Evolutionary conservation across 2,329 filamentous ascomycete genomes (phyloP), one percentile per base, ranked within the genome.

Genomic region (Zarea fungicola): DNA sequence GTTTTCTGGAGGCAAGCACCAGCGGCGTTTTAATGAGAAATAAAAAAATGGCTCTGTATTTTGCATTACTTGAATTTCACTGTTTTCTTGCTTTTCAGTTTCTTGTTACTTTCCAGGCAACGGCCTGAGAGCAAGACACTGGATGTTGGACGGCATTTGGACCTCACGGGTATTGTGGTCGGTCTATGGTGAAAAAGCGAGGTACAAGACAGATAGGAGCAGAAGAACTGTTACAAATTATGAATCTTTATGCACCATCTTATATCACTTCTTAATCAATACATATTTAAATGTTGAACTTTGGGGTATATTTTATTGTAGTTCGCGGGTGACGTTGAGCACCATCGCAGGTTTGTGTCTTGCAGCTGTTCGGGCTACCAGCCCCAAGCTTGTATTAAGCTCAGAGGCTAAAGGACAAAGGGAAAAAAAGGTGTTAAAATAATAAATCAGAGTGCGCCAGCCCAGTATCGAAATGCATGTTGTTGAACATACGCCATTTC

Each of bases 401-500:
- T 39, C 9, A 11, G 13, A 16, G 31, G 35, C 18, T 42, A 18
- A 32, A 50, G 11, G 16, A 25, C 19, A 42, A 29, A 25, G 21
- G 35, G 36, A 52, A 25, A 37, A 26, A 41, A 44, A 11, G 21
- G 26, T 29, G 26, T 39, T 21, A 48, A 23, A 37, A 39, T 31
- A 35, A 42, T 11, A 49, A 36, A 35, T 23, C 51, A 32, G 37
- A 43, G 36, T 36, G 34, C 32, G 39, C 39, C 39, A 18, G 35
- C 28, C 48, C 39, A 39, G 25, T 29, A 32, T 44, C 35, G 35
- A 45, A 48, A 48, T 48, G 48, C 48, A 50, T 45, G 34, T 47
- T 51, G 49, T 51, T 51, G 49, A 51, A 51, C 49, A 48, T 48
- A 32, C 49, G 43, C 39, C 49, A 41, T 42, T 42, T 48, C 36